Conservation (phyloP, 768 basidiomycete genomes). For the Serendipita sp. region DNA sequence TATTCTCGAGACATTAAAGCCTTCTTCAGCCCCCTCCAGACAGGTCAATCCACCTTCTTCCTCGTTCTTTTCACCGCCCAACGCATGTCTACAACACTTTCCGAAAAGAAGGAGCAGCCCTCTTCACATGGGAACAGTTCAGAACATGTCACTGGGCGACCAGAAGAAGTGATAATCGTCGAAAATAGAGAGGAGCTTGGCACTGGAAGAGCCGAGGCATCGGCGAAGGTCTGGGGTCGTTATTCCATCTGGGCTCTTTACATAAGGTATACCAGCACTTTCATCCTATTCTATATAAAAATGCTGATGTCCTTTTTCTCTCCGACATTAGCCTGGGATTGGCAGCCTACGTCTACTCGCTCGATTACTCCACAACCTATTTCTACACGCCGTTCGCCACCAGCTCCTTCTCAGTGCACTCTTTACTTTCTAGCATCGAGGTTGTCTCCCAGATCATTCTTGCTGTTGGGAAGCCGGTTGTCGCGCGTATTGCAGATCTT, state of each 20-base stretch:
- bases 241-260: slow-evolving; percentile 45
- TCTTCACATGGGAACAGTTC: too few relatives aligned
- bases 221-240: slow-evolving; percentile 34
- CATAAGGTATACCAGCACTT: slow-evolving; percentile 27
- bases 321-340: slow-evolving; percentile 32
- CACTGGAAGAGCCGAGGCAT: slow-evolving; percentile 23
- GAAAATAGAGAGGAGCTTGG: slow-evolving; percentile 4
- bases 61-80: too few relatives aligned
- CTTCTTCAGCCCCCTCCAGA: too few relatives aligned
- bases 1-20: too few relatives aligned
- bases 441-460: slow-evolving; percentile 36
- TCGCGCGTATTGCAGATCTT: slow-evolving; percentile 59
- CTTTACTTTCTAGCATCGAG: slow-evolving; percentile 37
- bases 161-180: background rate
- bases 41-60: too few relatives aligned
- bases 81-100: too few relatives aligned
- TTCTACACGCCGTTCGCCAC: slow-evolving; percentile 44
- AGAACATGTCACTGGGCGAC: too few relatives aligned
- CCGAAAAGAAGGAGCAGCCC: too few relatives aligned
- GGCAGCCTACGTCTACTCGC: slow-evolving; percentile 60
- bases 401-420: slow-evolving; percentile 36
- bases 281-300: background rate
- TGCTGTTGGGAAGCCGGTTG: slow-evolving; percentile 45
- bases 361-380: slow-evolving; percentile 54
- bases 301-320: slow-evolving; percentile 1